A percentile compares a stretch with the other conserved stretches of the same genome.
Evolutionary conservation across 306 rosid species (phyloP).

Genomic region (Cicer yamashitae): DNA sequence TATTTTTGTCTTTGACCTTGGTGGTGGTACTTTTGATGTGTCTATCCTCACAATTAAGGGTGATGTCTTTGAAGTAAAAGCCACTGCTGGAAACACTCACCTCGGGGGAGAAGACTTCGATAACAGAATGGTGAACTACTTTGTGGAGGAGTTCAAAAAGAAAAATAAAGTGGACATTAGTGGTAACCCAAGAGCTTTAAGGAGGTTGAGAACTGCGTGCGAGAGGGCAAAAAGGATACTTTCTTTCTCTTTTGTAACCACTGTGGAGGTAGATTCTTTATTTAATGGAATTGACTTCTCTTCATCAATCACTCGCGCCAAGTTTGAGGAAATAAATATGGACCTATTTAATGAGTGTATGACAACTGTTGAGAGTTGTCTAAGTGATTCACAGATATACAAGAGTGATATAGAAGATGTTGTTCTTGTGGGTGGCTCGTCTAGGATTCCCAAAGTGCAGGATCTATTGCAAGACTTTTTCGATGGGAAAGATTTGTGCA

Average conservation of each 20-base stretch:
- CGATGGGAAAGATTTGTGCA: constrained; percentile 1
- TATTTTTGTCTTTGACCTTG: constrained; percentile 41
- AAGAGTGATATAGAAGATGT: neutral
- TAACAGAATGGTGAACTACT: neutral
- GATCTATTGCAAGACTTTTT: neutral
- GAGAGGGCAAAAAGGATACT: constrained; percentile 10
- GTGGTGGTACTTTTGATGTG: constrained; percentile 59
- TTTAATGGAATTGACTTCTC: neutral
- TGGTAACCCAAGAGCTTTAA: neutral
- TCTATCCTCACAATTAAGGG: neutral
- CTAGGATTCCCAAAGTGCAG: constrained; percentile 23
- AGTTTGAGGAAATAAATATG: neutral
- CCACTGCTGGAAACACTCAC: constrained; percentile 16
- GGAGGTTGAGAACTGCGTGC: neutral
- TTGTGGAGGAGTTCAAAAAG: constrained; percentile 5
- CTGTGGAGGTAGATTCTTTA: neutral
- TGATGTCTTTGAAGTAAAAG: neutral
- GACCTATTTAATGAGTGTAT: constrained; percentile 7
- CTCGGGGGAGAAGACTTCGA: constrained; percentile 26
- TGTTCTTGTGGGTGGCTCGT: constrained; percentile 21
- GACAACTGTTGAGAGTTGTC: neutral
- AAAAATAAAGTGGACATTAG: neutral
- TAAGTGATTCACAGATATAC: neutral
- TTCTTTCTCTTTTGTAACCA: neutral
- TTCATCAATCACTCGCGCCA: constrained; percentile 8